Percentiles rank a stretch among this genome's conserved stretches.
Conservation (phyloP, 139 green algal species). For the Trebouxia sp. region DNA sequence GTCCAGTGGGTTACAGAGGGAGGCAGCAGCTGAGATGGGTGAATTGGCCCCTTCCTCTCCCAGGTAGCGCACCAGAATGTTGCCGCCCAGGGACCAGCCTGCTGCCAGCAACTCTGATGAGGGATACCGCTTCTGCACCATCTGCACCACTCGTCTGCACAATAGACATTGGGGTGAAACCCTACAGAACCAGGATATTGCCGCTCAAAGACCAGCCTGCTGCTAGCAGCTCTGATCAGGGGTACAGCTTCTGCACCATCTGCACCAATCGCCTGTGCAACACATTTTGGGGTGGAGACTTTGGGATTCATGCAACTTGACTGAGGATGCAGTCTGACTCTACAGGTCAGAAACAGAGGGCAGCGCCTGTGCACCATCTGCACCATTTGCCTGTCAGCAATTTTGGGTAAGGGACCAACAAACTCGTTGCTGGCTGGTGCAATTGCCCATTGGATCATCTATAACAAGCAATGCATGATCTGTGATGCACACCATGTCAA, state of each 20-base stretch:
- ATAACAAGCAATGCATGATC: too few species aligned
- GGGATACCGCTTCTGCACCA: slow-evolving; percentile 58
- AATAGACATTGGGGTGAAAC: background rate
- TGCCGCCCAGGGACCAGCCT: slow-evolving; percentile 87
- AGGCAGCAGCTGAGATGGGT: slow-evolving; percentile 79
- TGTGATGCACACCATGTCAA: too few species aligned
- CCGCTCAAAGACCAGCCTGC: background rate
- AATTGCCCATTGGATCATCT: too few species aligned
- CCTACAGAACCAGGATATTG: background rate
- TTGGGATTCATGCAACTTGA: too few species aligned
- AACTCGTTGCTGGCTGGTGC: too few species aligned
- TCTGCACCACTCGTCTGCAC: slow-evolving; percentile 57
- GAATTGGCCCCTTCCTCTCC: slow-evolving; percentile 70
- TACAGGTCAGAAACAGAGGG: too few species aligned
- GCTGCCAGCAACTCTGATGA: slow-evolving; percentile 69
- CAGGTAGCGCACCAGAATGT: slow-evolving; percentile 58
- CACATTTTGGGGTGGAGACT: background rate
- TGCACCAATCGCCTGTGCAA: background rate
- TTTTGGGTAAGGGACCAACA: too few species aligned
- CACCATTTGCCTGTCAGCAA: slow-evolving; percentile 67
- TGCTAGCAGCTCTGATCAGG: slow-evolving; percentile 47
- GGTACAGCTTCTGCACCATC: slow-evolving; percentile 49
- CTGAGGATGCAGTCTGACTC: too few species aligned
- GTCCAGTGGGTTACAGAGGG: slow-evolving; percentile 95
- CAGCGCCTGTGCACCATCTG: too few species aligned